phyloP scores from a whole-genome alignment of 2,329 filamentous ascomycete species.

The Aspergillus ustus region DNA sequence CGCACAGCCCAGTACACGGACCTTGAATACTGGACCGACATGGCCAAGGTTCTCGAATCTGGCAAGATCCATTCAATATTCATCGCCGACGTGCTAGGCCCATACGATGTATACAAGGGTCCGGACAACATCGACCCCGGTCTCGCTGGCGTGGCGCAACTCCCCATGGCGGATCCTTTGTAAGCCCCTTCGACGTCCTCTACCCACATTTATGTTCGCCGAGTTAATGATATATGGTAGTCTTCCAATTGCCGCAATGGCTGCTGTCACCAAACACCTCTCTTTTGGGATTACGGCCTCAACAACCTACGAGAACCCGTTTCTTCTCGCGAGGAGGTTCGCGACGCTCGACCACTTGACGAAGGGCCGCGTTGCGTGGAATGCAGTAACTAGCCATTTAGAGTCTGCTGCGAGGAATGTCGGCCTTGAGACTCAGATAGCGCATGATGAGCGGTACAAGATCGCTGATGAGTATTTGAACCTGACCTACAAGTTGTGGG shows the following conservation, averaged over 20 bases:
- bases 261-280: conserved; percentile 49
- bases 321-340: conserved; percentile 56
- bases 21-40: conserved; percentile 50
- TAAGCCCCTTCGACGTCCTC: not conserved
- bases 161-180: conserved; percentile 43
- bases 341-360: conserved; percentile 57
- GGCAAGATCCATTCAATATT: conserved; percentile 54
- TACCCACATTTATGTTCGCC: no score
- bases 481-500: conserved; percentile 53
- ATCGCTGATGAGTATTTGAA: conserved; percentile 52
- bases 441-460: conserved; percentile 52
- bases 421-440: conserved; percentile 45
- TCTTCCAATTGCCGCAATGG: conserved; percentile 48
- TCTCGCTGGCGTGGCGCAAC: conserved; percentile 43
- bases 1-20: conserved; percentile 40
- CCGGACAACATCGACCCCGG: conserved; percentile 42
- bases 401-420: conserved; percentile 49
- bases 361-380: conserved; percentile 55
- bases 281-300: conserved; percentile 56
- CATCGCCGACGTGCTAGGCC: conserved; percentile 52
- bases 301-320: conserved; percentile 58
- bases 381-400: conserved; percentile 53
- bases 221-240: not conserved
- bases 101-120: conserved; percentile 50
- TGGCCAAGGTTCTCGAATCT: conserved; percentile 51